Conservation (phyloP, 352 stramenopile species). For the Phytophthora podocarpi region DNA sequence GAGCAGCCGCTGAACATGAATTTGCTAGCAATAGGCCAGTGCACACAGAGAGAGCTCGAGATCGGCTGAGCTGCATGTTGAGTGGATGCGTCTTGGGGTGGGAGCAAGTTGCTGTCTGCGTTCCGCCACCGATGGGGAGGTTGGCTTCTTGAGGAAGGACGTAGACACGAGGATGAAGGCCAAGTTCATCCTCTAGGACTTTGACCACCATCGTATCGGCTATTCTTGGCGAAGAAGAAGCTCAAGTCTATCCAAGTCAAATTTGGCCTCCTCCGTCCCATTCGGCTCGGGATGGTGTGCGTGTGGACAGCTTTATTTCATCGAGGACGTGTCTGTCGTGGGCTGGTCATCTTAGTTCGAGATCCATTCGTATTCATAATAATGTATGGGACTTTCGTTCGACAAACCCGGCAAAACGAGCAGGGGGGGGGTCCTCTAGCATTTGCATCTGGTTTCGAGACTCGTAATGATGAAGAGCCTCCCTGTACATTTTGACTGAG, state of each 20-base stretch:
- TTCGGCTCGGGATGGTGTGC: conserved; percentile 10
- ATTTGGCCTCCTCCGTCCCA: conserved; percentile 17
- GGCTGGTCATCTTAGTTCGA: too few species aligned
- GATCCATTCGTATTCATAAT: too few species aligned
- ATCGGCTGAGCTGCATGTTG: conserved; percentile 14
- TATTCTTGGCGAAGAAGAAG: conserved; percentile 24
- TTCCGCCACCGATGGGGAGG: too few species aligned
- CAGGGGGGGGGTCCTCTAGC: too few species aligned
- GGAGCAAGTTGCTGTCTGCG: conserved; percentile 12
- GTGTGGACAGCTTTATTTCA: conserved; percentile 5
- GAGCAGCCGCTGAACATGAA: not conserved
- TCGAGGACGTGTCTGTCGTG: not conserved
- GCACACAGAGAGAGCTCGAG: not conserved
- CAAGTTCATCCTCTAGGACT: conserved; percentile 3
- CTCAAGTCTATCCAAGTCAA: too few species aligned
- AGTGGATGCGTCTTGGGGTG: not conserved
- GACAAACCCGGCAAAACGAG: too few species aligned
- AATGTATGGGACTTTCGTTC: too few species aligned
- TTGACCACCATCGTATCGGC: not conserved
- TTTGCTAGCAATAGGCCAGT: conserved; percentile 4
- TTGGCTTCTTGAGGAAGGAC: too few species aligned
- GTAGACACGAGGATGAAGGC: conserved; percentile 9
- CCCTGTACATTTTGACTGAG: too few species aligned
- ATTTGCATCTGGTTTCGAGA: too few species aligned
- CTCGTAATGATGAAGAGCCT: too few species aligned